phyloP scores from a whole-genome alignment of 768 basidiomycete species.

The Boletus sensibilis region DNA sequence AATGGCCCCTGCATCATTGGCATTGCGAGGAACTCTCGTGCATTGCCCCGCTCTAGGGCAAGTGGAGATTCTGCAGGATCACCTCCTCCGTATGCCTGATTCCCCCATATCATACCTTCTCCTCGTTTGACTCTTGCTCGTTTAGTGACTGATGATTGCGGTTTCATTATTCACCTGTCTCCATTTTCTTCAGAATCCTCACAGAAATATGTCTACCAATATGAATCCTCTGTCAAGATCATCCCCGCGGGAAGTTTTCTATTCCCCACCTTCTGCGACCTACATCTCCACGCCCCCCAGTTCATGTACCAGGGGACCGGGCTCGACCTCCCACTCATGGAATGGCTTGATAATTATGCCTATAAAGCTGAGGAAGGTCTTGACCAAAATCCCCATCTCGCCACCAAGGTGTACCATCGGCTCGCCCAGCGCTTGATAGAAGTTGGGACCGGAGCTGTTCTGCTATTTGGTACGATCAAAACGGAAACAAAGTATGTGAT shows the following conservation, averaged over 20 bases:
- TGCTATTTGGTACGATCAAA: constrained; percentile 83
- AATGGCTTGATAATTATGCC: constrained; percentile 82
- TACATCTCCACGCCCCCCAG: constrained; percentile 88
- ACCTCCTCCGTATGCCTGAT: constrained; percentile 47
- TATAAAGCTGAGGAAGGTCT: constrained; percentile 78
- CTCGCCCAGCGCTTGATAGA: constrained; percentile 67
- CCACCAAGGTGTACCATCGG: constrained; percentile 61
- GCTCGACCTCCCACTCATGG: constrained; percentile 77
- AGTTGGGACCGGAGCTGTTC: constrained; percentile 73
- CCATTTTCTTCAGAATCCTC: constrained; percentile 38
- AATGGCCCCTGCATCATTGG: constrained; percentile 13
- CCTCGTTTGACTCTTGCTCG: constrained; percentile 1
- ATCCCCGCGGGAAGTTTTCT: constrained; percentile 62
- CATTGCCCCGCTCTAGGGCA: constrained; percentile 52
- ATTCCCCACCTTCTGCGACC: constrained; percentile 77
- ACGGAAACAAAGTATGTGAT: constrained; percentile 72
- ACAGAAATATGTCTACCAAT: constrained; percentile 28
- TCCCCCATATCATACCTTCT: background rate
- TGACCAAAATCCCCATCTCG: constrained; percentile 60
- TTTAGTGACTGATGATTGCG: constrained; percentile 37
- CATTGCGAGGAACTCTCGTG: constrained; percentile 53
- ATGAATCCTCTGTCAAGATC: constrained; percentile 19
- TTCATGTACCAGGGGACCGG: constrained; percentile 88
- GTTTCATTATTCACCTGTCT: constrained; percentile 54
- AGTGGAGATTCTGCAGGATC: constrained; percentile 55